These are phyloP conservation scores for Penicillium arizonense DNA, from an alignment of 495 filamentous ascomycete genomes.

Conservation along the genomic window DNA sequence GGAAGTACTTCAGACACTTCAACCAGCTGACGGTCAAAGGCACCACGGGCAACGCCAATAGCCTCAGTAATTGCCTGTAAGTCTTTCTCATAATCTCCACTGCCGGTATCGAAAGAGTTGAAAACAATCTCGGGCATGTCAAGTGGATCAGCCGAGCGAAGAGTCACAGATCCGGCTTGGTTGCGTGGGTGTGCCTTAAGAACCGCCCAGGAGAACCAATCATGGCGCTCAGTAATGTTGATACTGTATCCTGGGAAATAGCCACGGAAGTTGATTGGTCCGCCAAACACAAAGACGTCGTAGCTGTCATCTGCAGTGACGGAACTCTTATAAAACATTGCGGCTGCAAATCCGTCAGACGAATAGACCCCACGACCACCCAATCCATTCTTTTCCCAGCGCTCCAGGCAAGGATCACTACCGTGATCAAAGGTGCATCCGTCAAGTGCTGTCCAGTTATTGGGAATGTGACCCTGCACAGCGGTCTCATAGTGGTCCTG, in stretches of 20 bases:
- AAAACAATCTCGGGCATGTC: slow-evolving; percentile 56
- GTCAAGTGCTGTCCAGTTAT: slow-evolving; percentile 37
- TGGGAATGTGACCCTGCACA: slow-evolving; percentile 43
- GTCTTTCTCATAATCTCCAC: slow-evolving; percentile 34
- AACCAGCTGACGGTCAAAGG: slow-evolving; percentile 29
- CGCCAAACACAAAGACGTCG: slow-evolving; percentile 55
- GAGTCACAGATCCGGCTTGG: slow-evolving; percentile 49
- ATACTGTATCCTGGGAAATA: slow-evolving; percentile 37
- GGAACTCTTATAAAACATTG: slow-evolving; percentile 45
- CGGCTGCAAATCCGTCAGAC: slow-evolving; percentile 44
- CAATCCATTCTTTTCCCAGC: slow-evolving; percentile 37
- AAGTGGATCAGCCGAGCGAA: slow-evolving; percentile 50
- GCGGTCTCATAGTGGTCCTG: slow-evolving; percentile 62
- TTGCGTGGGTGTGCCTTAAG: slow-evolving; percentile 55
- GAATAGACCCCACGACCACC: slow-evolving; percentile 49
- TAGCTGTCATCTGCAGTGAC: slow-evolving; percentile 35
- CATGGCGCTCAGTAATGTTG: slow-evolving; percentile 23
- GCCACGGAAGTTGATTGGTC: slow-evolving; percentile 47
- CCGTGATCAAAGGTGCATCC: slow-evolving; percentile 15
- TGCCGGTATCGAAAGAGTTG: slow-evolving; percentile 51
- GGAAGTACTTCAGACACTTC: slow-evolving; percentile 45
- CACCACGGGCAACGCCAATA: slow-evolving; percentile 42
- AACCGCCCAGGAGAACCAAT: slow-evolving; percentile 48
- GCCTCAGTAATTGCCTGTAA: slow-evolving; percentile 49
- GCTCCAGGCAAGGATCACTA: slow-evolving; percentile 44